These are phyloP conservation scores for Venturia asperata DNA, from an alignment of 2,329 filamentous ascomycete species.

Conservation along the genomic window DNA sequence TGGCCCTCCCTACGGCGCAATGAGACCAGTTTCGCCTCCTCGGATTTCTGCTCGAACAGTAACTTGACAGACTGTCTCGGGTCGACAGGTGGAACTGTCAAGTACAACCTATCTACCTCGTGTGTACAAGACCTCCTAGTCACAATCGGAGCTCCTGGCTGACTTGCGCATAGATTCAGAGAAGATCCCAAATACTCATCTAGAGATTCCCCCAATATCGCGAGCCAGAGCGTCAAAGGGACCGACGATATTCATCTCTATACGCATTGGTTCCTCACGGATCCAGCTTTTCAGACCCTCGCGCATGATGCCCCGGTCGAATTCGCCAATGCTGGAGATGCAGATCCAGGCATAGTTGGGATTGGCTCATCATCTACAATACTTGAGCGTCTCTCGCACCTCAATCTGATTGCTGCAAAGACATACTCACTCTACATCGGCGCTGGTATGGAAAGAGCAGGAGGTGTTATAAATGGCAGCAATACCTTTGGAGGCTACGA, in stretches of 20 bases:
- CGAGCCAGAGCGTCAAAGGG: constrained; percentile 27
- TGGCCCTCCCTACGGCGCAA: constrained; percentile 39
- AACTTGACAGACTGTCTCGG: constrained; percentile 30
- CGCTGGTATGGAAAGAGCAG: constrained; percentile 35
- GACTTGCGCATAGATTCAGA: constrained; percentile 15
- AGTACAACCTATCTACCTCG: constrained; percentile 28
- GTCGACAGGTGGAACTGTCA: constrained; percentile 33
- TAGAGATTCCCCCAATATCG: constrained; percentile 20
- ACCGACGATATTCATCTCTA: constrained; percentile 33
- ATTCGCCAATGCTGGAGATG: constrained; percentile 29
- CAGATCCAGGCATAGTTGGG: constrained; percentile 33
- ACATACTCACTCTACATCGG: constrained; percentile 41
- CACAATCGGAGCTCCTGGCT: neutral
- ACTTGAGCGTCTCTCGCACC: constrained; percentile 31
- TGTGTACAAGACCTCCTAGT: constrained; percentile 21
- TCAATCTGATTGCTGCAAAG: constrained; percentile 32
- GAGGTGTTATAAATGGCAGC: constrained; percentile 37
- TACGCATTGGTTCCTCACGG: constrained; percentile 36
- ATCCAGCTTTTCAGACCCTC: constrained; percentile 32
- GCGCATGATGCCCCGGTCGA: constrained; percentile 31
- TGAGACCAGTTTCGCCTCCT: constrained; percentile 35
- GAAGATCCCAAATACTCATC: constrained; percentile 6
- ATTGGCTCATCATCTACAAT: constrained; percentile 37
- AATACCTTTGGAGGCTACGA: constrained; percentile 41
- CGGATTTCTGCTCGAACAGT: constrained; percentile 32